Evolutionary conservation across 2,329 filamentous ascomycete genomes (phyloP).

Genomic region (Fusarium odoratissimum): DNA sequence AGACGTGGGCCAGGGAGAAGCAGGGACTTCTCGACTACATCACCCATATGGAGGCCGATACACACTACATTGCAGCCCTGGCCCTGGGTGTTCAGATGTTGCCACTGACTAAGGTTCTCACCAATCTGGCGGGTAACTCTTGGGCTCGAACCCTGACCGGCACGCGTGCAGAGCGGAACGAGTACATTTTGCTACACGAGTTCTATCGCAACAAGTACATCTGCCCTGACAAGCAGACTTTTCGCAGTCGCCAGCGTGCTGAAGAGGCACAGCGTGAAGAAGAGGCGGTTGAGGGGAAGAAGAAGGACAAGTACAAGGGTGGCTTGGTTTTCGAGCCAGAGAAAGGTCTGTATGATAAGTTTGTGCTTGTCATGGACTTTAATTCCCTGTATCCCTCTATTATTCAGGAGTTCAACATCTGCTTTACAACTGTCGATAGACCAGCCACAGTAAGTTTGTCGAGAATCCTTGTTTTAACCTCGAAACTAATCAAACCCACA

Average conservation of each 20-base stretch:
- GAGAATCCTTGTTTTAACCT: neutral
- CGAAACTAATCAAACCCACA: slow-evolving; percentile 47
- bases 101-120: slow-evolving; percentile 92
- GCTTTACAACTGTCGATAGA: slow-evolving; percentile 96
- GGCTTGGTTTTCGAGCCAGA: slow-evolving; percentile 98
- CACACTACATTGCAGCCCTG: slow-evolving; percentile 93
- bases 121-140: slow-evolving; percentile 96
- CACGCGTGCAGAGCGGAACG: slow-evolving; percentile 96
- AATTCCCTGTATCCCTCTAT: slow-evolving; percentile 99
- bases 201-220: slow-evolving; percentile 98
- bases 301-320: slow-evolving; percentile 99
- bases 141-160: slow-evolving; percentile 97
- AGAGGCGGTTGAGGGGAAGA: slow-evolving; percentile 81
- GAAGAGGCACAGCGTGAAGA: slow-evolving; percentile 79
- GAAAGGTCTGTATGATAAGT: slow-evolving; percentile 97
- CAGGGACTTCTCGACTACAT: slow-evolving; percentile 93
- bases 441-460: slow-evolving; percentile 69
- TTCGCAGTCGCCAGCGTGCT: slow-evolving; percentile 77
- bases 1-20: slow-evolving; percentile 81
- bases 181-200: slow-evolving; percentile 98
- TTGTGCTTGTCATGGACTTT: slow-evolving; percentile 99
- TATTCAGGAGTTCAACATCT: slow-evolving; percentile 99
- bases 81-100: slow-evolving; percentile 91
- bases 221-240: slow-evolving; percentile 92
- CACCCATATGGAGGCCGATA: slow-evolving; percentile 93